These are phyloP conservation scores for Arthrocladium fulminans DNA, from an alignment of 2,329 filamentous ascomycete species.

Conservation along the genomic window DNA sequence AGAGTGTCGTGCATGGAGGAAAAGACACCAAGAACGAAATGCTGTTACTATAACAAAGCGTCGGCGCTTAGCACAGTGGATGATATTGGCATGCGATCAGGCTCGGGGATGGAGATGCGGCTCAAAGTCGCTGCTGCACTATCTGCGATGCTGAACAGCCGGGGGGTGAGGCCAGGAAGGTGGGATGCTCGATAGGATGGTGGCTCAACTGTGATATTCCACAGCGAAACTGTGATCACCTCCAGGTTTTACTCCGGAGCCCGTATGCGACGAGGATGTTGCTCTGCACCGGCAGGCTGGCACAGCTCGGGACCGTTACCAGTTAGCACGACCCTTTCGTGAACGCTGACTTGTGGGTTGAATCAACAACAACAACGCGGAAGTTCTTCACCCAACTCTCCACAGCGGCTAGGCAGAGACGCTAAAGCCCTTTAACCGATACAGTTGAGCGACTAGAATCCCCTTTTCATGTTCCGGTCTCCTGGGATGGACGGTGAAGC, in stretches of 20 bases:
- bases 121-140: not conserved
- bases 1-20: not conserved
- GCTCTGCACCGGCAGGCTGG: not conserved
- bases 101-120: not conserved
- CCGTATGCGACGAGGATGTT: not conserved
- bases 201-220: not conserved
- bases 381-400: constrained; percentile 1
- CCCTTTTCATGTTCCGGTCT: too few species aligned
- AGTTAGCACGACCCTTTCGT: not conserved
- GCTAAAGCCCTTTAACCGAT: too few species aligned
- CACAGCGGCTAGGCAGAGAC: constrained; percentile 5
- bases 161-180: not conserved
- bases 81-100: not conserved
- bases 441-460: too few species aligned
- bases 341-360: not conserved
- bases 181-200: not conserved
- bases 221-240: not conserved
- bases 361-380: not conserved
- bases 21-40: constrained; percentile 1
- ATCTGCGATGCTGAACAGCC: not conserved
- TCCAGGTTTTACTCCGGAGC: not conserved
- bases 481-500: too few species aligned
- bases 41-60: constrained; percentile 5
- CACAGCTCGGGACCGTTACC: constrained; percentile 1
- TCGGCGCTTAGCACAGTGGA: constrained; percentile 5